These are phyloP conservation scores for Aurinia saxatilis DNA, from an alignment of 345 rosid species.

Conservation along the genomic window DNA sequence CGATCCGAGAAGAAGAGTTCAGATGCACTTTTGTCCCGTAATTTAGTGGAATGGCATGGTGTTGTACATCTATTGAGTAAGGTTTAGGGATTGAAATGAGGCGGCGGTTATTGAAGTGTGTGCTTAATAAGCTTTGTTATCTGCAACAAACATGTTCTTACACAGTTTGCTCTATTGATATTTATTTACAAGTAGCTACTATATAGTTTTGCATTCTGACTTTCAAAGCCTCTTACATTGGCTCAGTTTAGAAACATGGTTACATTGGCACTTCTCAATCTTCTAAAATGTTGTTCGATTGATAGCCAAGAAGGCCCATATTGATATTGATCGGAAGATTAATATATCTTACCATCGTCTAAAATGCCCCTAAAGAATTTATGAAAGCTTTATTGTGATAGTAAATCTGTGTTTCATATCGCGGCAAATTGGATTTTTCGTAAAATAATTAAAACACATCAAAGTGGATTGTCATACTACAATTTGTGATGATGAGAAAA, in stretches of 20 bases:
- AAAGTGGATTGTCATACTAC: too few relatives aligned
- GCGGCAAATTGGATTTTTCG: too few relatives aligned
- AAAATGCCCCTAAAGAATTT: too few relatives aligned
- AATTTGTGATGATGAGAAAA: too few relatives aligned
- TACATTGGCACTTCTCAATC: background rate
- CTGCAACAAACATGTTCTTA: slow-evolving; percentile 3
- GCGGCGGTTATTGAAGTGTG: background rate
- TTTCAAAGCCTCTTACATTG: background rate
- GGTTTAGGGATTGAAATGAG: background rate
- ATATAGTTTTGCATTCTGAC: background rate
- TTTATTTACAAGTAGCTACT: background rate
- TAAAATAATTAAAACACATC: too few relatives aligned
- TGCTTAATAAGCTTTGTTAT: background rate
- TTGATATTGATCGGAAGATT: too few relatives aligned
- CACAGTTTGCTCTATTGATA: background rate
- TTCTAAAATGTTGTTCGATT: too few relatives aligned
- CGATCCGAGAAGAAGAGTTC: background rate
- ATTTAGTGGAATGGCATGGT: background rate
- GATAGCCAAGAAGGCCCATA: too few relatives aligned
- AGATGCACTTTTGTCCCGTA: background rate
- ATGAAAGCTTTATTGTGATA: too few relatives aligned
- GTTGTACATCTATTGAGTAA: background rate
- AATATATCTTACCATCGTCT: too few relatives aligned
- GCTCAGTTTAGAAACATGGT: background rate
- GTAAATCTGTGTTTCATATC: too few relatives aligned